These are phyloP conservation scores for Fomitopsis pinicola DNA, from an alignment of 1,284 basidiomycete genomes.

Conservation along the genomic window DNA sequence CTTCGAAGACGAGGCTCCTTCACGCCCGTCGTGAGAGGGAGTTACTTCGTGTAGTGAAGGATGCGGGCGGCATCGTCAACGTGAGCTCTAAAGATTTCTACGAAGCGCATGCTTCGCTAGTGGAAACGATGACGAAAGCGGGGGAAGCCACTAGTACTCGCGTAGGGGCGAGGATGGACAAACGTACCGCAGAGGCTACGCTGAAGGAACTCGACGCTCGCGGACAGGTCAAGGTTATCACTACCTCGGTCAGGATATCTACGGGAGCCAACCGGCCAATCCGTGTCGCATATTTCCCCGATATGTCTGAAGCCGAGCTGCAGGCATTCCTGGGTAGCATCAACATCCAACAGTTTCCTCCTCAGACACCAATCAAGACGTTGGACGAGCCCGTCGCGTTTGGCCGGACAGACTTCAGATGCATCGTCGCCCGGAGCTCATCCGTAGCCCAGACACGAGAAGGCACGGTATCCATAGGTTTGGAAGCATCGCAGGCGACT, in stretches of 20 bases:
- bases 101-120: conserved; percentile 55
- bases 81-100: conserved; percentile 63
- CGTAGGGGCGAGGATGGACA: conserved; percentile 65
- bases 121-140: conserved; percentile 48
- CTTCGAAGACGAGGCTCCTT: conserved; percentile 59
- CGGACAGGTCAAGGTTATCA: conserved; percentile 62
- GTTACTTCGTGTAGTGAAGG: conserved; percentile 57
- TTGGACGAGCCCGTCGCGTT: conserved; percentile 53
- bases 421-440: conserved; percentile 36
- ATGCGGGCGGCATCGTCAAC: conserved; percentile 60
- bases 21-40: conserved; percentile 76
- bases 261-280: conserved; percentile 51
- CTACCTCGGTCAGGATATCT: conserved; percentile 48
- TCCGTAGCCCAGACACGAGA: conserved; percentile 36
- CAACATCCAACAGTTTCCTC: conserved; percentile 30
- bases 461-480: conserved; percentile 36
- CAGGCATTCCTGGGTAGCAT: conserved; percentile 50
- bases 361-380: conserved; percentile 32
- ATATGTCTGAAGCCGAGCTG: conserved; percentile 44
- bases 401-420: conserved; percentile 35
- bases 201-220: conserved; percentile 56
- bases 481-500: conserved; percentile 45
- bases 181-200: conserved; percentile 59
- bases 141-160: conserved; percentile 67
- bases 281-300: conserved; percentile 58